Evolutionary conservation across 1,284 basidiomycete genomes (phyloP).

Genomic region (Trichosporon sp.): DNA sequence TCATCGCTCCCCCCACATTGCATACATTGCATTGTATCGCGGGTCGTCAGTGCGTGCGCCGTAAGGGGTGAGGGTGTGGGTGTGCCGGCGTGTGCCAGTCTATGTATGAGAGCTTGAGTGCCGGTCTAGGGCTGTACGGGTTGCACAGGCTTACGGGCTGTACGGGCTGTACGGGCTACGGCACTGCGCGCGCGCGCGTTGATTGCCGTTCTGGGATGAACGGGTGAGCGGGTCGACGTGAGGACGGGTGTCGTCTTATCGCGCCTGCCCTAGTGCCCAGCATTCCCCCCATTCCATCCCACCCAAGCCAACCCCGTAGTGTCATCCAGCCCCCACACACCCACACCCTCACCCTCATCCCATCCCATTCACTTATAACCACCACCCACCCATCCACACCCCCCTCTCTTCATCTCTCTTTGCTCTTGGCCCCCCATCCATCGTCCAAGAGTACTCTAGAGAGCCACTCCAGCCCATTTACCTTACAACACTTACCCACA

Average conservation of each 20-base stretch:
- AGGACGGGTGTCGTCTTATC: not conserved
- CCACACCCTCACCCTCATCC: not conserved
- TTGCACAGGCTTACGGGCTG: not conserved
- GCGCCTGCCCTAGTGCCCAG: too few species aligned
- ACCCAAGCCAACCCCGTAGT: too few species aligned
- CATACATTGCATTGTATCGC: not conserved
- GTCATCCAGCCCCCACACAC: not conserved
- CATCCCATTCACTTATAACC: not conserved
- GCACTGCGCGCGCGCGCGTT: too few species aligned
- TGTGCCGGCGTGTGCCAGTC: not conserved
- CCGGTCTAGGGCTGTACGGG: too few species aligned
- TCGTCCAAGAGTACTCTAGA: not conserved
- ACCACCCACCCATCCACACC: not conserved
- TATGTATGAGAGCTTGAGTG: too few species aligned
- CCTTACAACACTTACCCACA: not conserved
- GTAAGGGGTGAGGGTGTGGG: too few species aligned
- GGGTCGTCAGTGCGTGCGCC: too few species aligned
- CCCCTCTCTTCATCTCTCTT: not conserved
- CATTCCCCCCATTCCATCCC: too few species aligned
- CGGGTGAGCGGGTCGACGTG: too few species aligned
- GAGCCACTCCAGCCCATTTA: not conserved
- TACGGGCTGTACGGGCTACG: not conserved
- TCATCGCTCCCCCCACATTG: conserved; percentile 1
- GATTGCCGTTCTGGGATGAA: not conserved
- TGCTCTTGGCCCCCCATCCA: not conserved